phyloP scores from a whole-genome alignment of 768 basidiomycete species.

The Suillus placidus region DNA sequence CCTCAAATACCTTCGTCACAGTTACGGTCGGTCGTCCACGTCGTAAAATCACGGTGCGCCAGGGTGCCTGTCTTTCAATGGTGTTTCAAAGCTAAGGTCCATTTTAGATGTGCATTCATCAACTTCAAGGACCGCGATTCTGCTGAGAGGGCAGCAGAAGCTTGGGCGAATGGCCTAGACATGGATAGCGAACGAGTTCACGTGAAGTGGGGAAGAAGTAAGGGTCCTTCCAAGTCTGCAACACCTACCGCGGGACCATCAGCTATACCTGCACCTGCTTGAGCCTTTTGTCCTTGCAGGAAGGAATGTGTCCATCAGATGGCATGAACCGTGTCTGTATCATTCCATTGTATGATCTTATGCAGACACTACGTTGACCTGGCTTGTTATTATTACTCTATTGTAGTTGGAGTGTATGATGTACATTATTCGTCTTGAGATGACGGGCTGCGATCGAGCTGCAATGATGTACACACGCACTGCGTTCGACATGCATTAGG shows the following conservation, averaged over 20 bases:
- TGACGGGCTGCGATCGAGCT: background rate
- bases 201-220: constrained; percentile 90
- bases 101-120: constrained; percentile 84
- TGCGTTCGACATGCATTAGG: background rate
- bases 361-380: background rate
- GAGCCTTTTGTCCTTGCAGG: constrained; percentile 7
- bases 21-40: constrained; percentile 83
- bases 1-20: constrained; percentile 64
- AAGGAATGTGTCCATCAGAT: background rate
- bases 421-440: background rate
- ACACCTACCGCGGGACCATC: constrained; percentile 12
- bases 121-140: constrained; percentile 83
- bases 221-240: constrained; percentile 39
- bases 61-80: background rate
- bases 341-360: background rate
- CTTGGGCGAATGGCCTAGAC: constrained; percentile 90
- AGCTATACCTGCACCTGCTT: constrained; percentile 14
- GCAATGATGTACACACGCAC: background rate
- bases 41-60: constrained; percentile 74
- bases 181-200: constrained; percentile 73
- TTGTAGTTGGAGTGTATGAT: constrained; percentile 3
- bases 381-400: constrained; percentile 2
- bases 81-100: constrained; percentile 3
- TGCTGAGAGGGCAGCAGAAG: constrained; percentile 89
- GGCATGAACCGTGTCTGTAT: constrained; percentile 2